Conservation (phyloP, 306 rosid species). For the Vigna radiata region DNA sequence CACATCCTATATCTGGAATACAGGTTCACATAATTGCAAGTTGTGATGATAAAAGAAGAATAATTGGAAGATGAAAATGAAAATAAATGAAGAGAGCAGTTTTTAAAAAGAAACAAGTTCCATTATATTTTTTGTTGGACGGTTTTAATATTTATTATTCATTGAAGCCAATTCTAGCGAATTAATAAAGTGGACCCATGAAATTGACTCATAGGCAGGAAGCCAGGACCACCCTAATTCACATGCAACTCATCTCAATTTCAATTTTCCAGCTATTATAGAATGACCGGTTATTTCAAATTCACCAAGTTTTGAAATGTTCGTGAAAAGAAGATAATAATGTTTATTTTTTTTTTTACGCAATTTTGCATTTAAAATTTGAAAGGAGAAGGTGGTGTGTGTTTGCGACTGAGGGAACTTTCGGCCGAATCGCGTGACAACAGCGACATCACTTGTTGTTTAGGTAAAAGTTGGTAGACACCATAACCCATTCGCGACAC, state of each 20-base stretch:
- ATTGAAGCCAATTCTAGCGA: constrained; percentile 30
- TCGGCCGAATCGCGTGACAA: constrained; percentile 64
- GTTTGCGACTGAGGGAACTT: constrained; percentile 48
- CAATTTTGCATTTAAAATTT: constrained; percentile 37
- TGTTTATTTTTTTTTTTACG: constrained; percentile 3
- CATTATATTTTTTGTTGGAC: neutral
- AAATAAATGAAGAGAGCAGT: neutral
- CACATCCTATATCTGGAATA: neutral
- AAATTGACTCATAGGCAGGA: constrained; percentile 37
- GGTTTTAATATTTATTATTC: neutral
- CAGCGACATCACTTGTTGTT: constrained; percentile 68
- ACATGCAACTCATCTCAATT: constrained; percentile 43
- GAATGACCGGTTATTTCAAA: constrained; percentile 30
- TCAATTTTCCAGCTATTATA: constrained; percentile 38
- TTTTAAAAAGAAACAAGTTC: neutral
- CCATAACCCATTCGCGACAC: constrained; percentile 42
- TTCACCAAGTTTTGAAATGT: constrained; percentile 23
- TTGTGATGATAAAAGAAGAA: neutral
- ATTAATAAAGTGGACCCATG: constrained; percentile 52
- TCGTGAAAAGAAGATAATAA: neutral
- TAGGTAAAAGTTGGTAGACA: constrained; percentile 59
- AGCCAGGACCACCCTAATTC: constrained; percentile 39
- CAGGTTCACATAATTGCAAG: neutral
- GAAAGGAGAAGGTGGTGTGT: constrained; percentile 19
- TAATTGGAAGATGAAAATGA: neutral